Conservation (phyloP, 208 protist species). For the Acanthamoeba triangularis region DNA sequence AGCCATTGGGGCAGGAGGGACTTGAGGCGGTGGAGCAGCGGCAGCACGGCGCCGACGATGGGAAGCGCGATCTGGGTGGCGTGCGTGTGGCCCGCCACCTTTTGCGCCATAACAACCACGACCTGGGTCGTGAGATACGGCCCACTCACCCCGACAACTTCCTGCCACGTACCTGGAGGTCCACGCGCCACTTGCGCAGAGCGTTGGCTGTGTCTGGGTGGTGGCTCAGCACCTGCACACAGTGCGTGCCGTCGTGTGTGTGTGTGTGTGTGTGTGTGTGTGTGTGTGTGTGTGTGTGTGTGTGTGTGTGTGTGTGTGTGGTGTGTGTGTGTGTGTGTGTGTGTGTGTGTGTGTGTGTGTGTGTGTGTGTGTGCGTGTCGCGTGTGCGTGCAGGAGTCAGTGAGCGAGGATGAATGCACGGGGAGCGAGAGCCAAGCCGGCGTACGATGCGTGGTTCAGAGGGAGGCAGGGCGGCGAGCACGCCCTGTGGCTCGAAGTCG, state of each 20-base stretch:
- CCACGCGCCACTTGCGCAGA: conserved; percentile 32
- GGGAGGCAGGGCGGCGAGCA: not conserved
- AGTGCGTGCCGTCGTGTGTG: not conserved
- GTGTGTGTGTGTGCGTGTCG: not conserved
- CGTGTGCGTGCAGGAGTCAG: no score
- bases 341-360: no score
- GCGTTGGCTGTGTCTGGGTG: conserved; percentile 29
- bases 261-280: not conserved
- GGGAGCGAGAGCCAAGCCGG: no score
- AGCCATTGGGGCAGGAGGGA: not conserved
- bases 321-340: not conserved
- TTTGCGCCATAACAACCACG: not conserved
- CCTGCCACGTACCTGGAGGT: not conserved
- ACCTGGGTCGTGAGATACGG: no score
- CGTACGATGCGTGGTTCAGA: not conserved
- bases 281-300: not conserved
- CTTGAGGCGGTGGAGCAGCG: conserved; percentile 35
- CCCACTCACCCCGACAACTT: no score
- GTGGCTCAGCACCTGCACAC: conserved; percentile 35
- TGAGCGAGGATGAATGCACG: not conserved
- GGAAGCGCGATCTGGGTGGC: conserved; percentile 49
- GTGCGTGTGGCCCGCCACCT: conserved; percentile 68
- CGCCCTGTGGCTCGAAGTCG: not conserved
- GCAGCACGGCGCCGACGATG: not conserved
- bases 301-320: no score